Percentiles rank a stretch among this genome's conserved stretches.
These are phyloP conservation scores for Psilocybe subaeruginosa DNA, from an alignment of 768 basidiomycete species.

Conservation along the genomic window DNA sequence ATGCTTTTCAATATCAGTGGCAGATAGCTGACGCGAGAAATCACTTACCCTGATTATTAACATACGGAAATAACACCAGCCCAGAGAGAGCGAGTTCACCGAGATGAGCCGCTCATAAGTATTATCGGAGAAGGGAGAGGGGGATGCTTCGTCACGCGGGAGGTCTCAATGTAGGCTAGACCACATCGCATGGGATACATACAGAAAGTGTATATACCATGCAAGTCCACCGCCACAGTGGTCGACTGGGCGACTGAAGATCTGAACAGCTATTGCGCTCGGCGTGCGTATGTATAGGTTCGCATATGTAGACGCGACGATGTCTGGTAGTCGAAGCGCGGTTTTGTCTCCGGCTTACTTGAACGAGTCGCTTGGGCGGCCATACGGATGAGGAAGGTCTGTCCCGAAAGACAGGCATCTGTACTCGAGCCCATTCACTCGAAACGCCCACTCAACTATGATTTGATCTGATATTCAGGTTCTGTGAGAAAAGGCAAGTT, in stretches of 20 bases:
- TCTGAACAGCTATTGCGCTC: not conserved
- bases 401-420: constrained; percentile 5
- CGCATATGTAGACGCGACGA: not conserved
- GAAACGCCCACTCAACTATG: not conserved
- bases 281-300: not conserved
- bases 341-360: not conserved
- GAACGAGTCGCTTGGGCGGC: not conserved
- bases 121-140: not conserved
- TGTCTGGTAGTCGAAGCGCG: not conserved
- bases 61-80: not conserved
- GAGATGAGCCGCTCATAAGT: not conserved
- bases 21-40: not conserved
- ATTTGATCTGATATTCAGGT: not conserved
- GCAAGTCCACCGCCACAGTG: too few relatives aligned
- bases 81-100: not conserved
- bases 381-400: constrained; percentile 6
- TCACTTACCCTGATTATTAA: constrained; percentile 2
- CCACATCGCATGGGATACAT: too few relatives aligned
- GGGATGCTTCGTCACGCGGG: not conserved
- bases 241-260: not conserved
- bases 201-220: too few relatives aligned
- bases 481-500: not conserved
- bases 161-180: not conserved
- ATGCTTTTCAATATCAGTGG: not conserved
- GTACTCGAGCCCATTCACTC: not conserved